A percentile compares a stretch with the other conserved stretches of the same genome.
Evolutionary conservation across 2,329 filamentous ascomycete species (phyloP).

Genomic region (Seiridium cupressi): DNA sequence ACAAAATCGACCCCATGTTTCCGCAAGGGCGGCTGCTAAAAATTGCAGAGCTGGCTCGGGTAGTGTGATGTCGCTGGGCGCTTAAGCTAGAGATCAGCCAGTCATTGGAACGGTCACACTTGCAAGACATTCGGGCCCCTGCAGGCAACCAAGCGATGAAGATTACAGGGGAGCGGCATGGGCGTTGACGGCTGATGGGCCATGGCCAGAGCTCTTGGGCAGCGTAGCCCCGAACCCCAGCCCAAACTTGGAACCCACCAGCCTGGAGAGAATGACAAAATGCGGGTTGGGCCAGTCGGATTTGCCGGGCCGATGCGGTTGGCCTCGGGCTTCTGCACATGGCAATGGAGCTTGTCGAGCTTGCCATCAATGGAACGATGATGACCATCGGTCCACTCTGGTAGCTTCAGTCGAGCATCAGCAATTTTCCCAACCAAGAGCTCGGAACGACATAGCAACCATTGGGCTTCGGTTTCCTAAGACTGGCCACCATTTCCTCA

Average conservation of each 20-base stretch:
- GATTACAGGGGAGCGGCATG: neutral
- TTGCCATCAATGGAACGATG: no score
- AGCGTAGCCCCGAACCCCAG: no score
- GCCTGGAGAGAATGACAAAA: neutral
- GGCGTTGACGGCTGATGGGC: neutral
- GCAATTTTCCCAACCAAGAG: neutral
- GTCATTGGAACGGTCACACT: constrained; percentile 4
- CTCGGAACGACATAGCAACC: no score
- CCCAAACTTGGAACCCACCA: no score
- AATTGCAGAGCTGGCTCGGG: neutral
- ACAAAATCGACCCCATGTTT: neutral
- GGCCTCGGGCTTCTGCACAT: neutral
- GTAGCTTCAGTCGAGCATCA: neutral
- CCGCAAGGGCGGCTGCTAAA: neutral
- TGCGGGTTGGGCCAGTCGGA: neutral
- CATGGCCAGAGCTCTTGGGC: neutral
- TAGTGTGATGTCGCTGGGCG: constrained; percentile 5
- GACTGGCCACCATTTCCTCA: no score
- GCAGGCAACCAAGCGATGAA: neutral
- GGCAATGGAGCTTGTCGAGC: no score
- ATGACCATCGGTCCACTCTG: neutral
- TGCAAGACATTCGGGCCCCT: neutral
- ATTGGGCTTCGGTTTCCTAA: no score
- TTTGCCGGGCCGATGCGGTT: neutral
- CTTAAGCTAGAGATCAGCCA: constrained; percentile 2